These are phyloP conservation scores for Tympanopsis confertula DNA, from an alignment of 2,329 filamentous ascomycete genomes.

Conservation along the genomic window DNA sequence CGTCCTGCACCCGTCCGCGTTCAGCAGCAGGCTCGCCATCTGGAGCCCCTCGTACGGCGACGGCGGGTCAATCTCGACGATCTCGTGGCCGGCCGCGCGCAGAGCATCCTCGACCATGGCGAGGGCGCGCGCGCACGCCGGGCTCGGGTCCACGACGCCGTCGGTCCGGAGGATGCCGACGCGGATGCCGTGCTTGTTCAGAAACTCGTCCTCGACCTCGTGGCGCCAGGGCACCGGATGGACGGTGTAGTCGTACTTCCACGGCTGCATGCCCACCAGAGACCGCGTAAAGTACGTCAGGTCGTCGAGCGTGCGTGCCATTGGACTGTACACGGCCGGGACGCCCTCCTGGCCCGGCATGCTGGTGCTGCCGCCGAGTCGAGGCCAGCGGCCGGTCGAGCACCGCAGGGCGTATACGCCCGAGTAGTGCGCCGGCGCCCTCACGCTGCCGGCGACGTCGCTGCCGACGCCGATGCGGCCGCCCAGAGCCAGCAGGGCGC, in stretches of 20 bases:
- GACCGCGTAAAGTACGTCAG: conserved; percentile 72
- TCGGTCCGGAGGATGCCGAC: conserved; percentile 72
- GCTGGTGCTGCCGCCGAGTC: conserved; percentile 69
- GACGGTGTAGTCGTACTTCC: conserved; percentile 77
- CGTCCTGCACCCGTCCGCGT: conserved; percentile 71
- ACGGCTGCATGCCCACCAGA: conserved; percentile 71
- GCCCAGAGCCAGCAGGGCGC: conserved; percentile 68
- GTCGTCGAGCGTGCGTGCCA: conserved; percentile 77
- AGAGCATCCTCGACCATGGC: conserved; percentile 61
- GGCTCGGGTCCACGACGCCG: conserved; percentile 73
- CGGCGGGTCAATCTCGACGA: conserved; percentile 53
- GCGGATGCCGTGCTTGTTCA: conserved; percentile 49
- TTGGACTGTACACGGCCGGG: conserved; percentile 79
- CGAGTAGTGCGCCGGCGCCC: conserved; percentile 77
- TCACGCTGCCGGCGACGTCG: conserved; percentile 81
- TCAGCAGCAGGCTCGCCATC: conserved; percentile 70
- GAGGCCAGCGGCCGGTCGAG: conserved; percentile 83
- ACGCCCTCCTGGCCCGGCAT: conserved; percentile 91
- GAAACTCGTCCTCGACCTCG: conserved; percentile 45
- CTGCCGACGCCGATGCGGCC: conserved; percentile 82
- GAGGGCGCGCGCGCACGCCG: conserved; percentile 70
- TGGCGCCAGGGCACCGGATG: conserved; percentile 74
- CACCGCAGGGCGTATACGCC: conserved; percentile 81
- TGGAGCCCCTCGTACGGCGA: conserved; percentile 64
- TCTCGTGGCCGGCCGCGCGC: conserved; percentile 60